phyloP scores from a whole-genome alignment of 805 yeast species.

The Spathaspora boniae region DNA sequence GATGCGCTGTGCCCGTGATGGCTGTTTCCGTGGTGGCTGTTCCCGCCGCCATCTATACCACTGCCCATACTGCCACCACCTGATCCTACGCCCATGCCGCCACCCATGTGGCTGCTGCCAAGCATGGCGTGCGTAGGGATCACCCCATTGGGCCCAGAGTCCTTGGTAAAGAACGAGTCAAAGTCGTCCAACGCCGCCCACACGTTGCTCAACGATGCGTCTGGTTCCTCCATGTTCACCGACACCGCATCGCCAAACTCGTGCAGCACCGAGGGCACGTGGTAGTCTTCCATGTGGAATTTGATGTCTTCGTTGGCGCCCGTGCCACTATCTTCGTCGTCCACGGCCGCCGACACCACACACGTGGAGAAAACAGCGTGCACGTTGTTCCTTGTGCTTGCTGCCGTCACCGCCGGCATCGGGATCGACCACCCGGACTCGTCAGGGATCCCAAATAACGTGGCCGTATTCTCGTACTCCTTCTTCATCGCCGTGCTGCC shows the following conservation, averaged over 20 bases:
- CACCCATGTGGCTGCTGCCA: slow-evolving; percentile 9
- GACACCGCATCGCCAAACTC: slow-evolving; percentile 44
- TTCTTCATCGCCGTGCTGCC: slow-evolving; percentile 77
- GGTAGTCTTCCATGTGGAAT: slow-evolving; percentile 61
- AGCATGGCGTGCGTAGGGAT: slow-evolving; percentile 3
- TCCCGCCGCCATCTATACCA: not conserved
- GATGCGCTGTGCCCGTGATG: slow-evolving; percentile 51
- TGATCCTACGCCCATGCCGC: too few species aligned
- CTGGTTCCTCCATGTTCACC: slow-evolving; percentile 54
- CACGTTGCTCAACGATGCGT: slow-evolving; percentile 80
- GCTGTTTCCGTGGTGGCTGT: not conserved
- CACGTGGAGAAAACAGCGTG: slow-evolving; percentile 95
- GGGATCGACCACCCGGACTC: slow-evolving; percentile 98
- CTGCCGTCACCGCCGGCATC: slow-evolving; percentile 88
- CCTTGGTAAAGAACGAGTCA: slow-evolving; percentile 80
- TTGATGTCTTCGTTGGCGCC: slow-evolving; percentile 36
- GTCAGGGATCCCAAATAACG: slow-evolving; percentile 91
- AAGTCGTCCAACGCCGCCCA: slow-evolving; percentile 89
- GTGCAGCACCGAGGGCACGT: slow-evolving; percentile 30
- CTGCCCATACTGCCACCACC: too few species aligned
- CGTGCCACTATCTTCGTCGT: slow-evolving; percentile 32
- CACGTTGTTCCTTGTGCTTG: slow-evolving; percentile 85
- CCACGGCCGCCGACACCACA: slow-evolving; percentile 36
- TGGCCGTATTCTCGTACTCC: slow-evolving; percentile 81
- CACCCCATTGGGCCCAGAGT: slow-evolving; percentile 13